These are phyloP conservation scores for Venturia asperata DNA, from an alignment of 2,329 filamentous ascomycete genomes.

Conservation along the genomic window DNA sequence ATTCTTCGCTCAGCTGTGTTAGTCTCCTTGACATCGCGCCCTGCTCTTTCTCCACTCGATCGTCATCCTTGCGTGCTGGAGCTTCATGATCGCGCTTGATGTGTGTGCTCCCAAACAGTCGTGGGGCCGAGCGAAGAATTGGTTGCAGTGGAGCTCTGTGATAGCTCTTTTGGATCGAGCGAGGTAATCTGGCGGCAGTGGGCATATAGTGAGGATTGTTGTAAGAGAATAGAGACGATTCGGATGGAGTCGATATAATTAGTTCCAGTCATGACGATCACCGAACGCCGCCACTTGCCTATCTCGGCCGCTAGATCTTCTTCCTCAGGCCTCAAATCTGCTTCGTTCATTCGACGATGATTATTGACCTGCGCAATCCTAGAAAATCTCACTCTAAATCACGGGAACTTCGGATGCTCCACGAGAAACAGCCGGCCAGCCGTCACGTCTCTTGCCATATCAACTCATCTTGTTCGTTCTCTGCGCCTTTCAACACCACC, in stretches of 20 bases:
- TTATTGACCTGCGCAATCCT: too few species aligned
- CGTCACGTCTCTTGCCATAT: too few species aligned
- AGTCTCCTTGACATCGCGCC: slow-evolving; percentile 54
- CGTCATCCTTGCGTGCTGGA: not conserved
- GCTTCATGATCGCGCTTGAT: not conserved
- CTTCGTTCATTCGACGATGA: too few species aligned
- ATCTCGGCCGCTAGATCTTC: not conserved
- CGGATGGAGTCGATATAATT: not conserved
- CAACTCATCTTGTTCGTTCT: too few species aligned
- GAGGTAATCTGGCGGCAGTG: not conserved
- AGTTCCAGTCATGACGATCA: not conserved
- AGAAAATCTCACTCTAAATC: too few species aligned
- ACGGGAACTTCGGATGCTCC: too few species aligned
- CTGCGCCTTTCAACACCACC: too few species aligned
- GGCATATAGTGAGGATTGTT: not conserved
- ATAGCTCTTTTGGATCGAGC: not conserved
- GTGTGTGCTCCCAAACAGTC: not conserved
- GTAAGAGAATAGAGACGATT: not conserved
- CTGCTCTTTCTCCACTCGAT: not conserved
- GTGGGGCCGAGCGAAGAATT: not conserved
- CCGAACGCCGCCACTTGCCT: slow-evolving; percentile 9
- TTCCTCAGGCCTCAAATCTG: too few species aligned
- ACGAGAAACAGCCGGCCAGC: too few species aligned
- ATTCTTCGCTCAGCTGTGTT: slow-evolving; percentile 54
- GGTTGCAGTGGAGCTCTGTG: not conserved